Percentiles rank a stretch among this genome's conserved stretches.
Conservation (phyloP, 495 filamentous ascomycete genomes). For the Haplographium delicatum region DNA sequence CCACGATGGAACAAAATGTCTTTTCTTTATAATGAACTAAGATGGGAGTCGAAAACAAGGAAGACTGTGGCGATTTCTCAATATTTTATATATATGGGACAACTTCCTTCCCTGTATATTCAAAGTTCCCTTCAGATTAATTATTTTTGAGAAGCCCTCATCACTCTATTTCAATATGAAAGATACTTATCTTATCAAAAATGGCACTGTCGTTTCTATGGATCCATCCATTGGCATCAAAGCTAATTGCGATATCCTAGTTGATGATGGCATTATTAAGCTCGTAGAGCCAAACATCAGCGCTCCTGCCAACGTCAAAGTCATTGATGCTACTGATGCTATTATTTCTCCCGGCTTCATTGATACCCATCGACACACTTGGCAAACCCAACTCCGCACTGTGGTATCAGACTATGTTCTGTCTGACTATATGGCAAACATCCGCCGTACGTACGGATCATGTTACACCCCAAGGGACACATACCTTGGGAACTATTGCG, state of each 20-base stretch:
- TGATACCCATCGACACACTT: not conserved
- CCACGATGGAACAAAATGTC: too few species aligned
- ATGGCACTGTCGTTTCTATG: constrained; percentile 38
- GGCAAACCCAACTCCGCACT: not conserved
- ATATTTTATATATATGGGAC: too few species aligned
- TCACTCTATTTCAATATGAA: too few species aligned
- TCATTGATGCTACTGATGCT: not conserved
- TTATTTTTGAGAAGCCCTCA: too few species aligned
- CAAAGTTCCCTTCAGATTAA: too few species aligned
- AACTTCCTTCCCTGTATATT: too few species aligned
- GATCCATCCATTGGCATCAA: not conserved
- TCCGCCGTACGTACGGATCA: not conserved
- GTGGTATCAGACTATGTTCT: not conserved
- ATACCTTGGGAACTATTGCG: not conserved
- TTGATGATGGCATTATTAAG: constrained; percentile 31
- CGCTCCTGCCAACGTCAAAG: not conserved
- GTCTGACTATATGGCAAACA: not conserved
- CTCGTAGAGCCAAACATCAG: not conserved
- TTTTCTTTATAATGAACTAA: too few species aligned
- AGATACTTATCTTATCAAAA: constrained; percentile 11
- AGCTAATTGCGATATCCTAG: constrained; percentile 31
- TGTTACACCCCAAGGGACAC: not conserved
- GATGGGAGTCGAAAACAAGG: too few species aligned
- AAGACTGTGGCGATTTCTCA: too few species aligned
- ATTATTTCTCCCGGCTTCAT: constrained; percentile 3